A percentile compares a stretch with the other conserved stretches of the same genome.
Evolutionary conservation across 352 stramenopile species (phyloP).

Genomic region (Globisporangium cederbergense): DNA sequence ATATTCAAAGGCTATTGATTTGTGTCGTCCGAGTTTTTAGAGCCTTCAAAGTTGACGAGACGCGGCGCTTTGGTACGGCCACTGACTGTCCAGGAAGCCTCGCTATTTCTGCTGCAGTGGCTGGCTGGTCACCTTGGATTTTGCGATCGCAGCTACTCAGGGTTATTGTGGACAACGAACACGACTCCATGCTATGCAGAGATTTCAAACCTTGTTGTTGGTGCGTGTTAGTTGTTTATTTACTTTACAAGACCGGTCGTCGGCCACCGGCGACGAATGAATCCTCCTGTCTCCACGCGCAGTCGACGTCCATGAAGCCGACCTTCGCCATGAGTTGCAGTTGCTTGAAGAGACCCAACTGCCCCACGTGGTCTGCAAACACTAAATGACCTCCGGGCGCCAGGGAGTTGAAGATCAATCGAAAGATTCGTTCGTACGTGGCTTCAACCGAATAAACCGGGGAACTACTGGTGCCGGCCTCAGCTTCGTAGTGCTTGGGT

Average conservation of each 20-base stretch:
- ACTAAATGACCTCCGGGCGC: slow-evolving; percentile 60
- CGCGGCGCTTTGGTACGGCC: too few species aligned
- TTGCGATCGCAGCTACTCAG: too few species aligned
- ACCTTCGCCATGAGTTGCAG: slow-evolving; percentile 47
- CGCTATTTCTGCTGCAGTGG: too few species aligned
- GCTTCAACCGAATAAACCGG: slow-evolving; percentile 17
- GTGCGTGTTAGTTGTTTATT: neutral
- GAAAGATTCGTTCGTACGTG: slow-evolving; percentile 57
- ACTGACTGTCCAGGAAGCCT: too few species aligned
- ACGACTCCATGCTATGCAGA: too few species aligned
- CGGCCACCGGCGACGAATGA: slow-evolving; percentile 70
- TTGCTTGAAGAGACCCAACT: slow-evolving; percentile 60
- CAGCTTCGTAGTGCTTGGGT: slow-evolving; percentile 41
- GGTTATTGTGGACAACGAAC: too few species aligned
- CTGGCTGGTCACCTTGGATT: too few species aligned
- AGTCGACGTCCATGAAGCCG: slow-evolving; percentile 75
- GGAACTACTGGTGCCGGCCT: neutral
- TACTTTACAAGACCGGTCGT: slow-evolving; percentile 21
- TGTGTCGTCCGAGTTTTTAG: too few species aligned
- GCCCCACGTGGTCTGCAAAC: slow-evolving; percentile 71
- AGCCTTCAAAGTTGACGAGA: neutral
- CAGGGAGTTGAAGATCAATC: slow-evolving; percentile 44
- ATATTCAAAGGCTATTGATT: too few species aligned
- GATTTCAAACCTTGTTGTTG: neutral
- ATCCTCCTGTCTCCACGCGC: slow-evolving; percentile 66